phyloP scores from a whole-genome alignment of 371 early-diverging fungal species.

The Apophysomyces variabilis region DNA sequence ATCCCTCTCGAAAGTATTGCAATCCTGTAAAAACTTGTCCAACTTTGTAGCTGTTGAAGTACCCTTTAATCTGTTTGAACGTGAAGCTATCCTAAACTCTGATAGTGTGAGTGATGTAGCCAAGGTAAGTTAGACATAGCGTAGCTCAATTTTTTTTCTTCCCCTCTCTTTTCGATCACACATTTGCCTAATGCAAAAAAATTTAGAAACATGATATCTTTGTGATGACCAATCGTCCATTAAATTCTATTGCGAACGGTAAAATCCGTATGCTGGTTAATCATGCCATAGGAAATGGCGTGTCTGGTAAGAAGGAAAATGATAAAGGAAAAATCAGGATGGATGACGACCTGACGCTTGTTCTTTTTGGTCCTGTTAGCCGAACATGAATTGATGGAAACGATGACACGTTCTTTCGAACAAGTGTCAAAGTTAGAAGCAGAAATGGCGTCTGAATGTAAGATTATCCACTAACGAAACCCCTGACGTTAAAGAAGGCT shows the following conservation, averaged over 20 bases:
- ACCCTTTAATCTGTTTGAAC: conserved; percentile 82
- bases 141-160: not conserved
- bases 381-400: conserved; percentile 56
- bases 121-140: conserved; percentile 32
- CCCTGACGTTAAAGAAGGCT: no score
- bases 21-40: conserved; percentile 40
- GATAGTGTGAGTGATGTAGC: conserved; percentile 60
- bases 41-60: conserved; percentile 70
- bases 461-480: conserved; percentile 8
- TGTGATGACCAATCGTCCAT: conserved; percentile 74
- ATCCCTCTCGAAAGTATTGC: conserved; percentile 42
- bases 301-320: conserved; percentile 14
- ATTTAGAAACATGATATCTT: conserved; percentile 57
- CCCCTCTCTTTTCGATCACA: no score
- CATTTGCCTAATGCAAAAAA: not conserved
- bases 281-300: conserved; percentile 39
- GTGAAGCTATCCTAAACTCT: conserved; percentile 49
- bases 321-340: conserved; percentile 22
- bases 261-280: conserved; percentile 65
- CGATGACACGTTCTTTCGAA: conserved; percentile 57
- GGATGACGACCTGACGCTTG: not conserved
- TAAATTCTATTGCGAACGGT: conserved; percentile 73
- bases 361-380: conserved; percentile 20
- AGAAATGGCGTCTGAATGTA: conserved; percentile 65
- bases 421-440: conserved; percentile 62